A percentile compares a stretch with the other conserved stretches of the same genome.
Evolutionary conservation across 208 protist genomes (phyloP).

Genomic region (Naegleria gruberi): DNA sequence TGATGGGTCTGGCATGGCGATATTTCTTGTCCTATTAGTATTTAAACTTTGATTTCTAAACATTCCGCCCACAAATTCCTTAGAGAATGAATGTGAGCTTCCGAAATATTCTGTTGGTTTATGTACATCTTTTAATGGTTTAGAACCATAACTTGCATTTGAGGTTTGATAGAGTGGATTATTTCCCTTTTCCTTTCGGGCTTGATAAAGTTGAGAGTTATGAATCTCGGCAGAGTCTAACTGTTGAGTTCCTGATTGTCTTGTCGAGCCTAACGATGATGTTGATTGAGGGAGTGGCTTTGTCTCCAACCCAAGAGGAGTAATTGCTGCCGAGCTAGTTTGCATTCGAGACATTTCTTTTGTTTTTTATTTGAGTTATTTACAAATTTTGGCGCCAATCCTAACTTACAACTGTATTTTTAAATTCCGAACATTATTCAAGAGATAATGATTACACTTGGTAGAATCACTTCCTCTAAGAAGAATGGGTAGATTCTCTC

Average conservation of each 20-base stretch:
- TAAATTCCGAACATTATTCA: no score
- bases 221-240: neutral
- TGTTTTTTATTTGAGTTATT: no score
- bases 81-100: neutral
- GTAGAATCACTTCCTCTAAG: no score
- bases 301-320: neutral
- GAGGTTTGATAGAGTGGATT: neutral
- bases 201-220: neutral
- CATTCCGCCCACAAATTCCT: conserved; percentile 20
- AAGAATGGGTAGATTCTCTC: no score
- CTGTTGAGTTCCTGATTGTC: neutral
- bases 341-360: neutral
- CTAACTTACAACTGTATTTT: no score
- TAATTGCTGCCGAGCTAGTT: neutral
- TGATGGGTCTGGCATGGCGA: neutral
- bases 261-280: neutral
- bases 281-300: neutral
- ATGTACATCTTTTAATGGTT: neutral
- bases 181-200: neutral
- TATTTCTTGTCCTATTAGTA: conserved; percentile 9
- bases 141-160: neutral
- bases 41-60: neutral
- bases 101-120: neutral
- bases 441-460: no score
- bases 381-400: no score